Conservation (phyloP, 2,329 filamentous ascomycete genomes). For the Trichoderma brevicompactum region DNA sequence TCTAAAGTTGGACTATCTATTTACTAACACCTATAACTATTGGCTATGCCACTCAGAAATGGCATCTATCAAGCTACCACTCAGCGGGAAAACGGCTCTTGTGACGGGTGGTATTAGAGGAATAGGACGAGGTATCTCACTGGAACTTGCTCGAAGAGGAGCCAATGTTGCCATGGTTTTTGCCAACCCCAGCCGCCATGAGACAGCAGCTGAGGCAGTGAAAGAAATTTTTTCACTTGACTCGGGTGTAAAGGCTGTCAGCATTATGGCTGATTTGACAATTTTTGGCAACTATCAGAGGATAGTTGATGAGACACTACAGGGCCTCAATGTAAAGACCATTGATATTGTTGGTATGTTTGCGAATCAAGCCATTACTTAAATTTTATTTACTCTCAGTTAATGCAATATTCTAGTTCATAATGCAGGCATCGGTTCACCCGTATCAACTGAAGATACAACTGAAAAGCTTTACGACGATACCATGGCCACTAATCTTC, state of each 20-base stretch:
- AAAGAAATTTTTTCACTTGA: neutral
- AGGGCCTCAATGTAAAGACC: neutral
- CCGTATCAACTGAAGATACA: neutral
- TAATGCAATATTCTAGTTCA: neutral
- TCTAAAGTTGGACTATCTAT: too few species aligned
- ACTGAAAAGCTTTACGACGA: slow-evolving; percentile 10
- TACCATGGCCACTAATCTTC: slow-evolving; percentile 9
- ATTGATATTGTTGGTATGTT: slow-evolving; percentile 14
- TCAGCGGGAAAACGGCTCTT: slow-evolving; percentile 8
- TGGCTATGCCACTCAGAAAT: neutral
- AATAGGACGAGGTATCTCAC: slow-evolving; percentile 11
- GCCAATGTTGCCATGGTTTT: slow-evolving; percentile 17
- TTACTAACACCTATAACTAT: too few species aligned
- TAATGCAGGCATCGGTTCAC: slow-evolving; percentile 2
- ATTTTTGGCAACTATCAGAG: slow-evolving; percentile 1
- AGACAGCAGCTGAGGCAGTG: slow-evolving; percentile 1
- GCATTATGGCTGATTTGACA: slow-evolving; percentile 11
- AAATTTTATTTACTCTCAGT: neutral
- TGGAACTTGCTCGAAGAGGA: slow-evolving; percentile 16
- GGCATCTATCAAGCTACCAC: neutral
- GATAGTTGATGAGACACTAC: slow-evolving; percentile 6
- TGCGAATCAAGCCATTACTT: too few species aligned
- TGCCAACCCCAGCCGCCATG: slow-evolving; percentile 3
- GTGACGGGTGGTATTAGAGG: slow-evolving; percentile 18
- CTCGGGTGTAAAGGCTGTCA: slow-evolving; percentile 9